Percentiles rank a stretch among this genome's conserved stretches.
Conservation (phyloP, 257 asterid genomes). For the Rhazya stricta region DNA sequence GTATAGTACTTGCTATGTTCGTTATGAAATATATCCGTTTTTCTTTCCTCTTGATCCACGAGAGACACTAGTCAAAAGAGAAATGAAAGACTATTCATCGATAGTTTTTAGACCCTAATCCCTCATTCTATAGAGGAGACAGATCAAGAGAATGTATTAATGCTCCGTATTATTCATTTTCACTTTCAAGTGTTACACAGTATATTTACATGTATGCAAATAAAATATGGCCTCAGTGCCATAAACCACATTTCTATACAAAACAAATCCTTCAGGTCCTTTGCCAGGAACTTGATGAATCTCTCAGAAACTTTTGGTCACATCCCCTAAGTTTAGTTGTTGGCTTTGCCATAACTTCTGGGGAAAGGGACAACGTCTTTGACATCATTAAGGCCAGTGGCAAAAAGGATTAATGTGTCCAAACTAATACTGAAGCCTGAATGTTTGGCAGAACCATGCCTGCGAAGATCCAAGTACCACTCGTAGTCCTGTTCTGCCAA, state of each 20-base stretch:
- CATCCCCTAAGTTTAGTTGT: slow-evolving; percentile 29
- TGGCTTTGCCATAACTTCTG: slow-evolving; percentile 57
- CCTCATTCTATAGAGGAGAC: neutral
- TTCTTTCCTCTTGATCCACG: slow-evolving; percentile 51
- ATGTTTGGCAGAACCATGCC: slow-evolving; percentile 57
- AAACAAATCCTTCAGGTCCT: neutral
- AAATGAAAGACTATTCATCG: neutral
- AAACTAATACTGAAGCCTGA: slow-evolving; percentile 63
- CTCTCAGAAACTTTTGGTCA: neutral
- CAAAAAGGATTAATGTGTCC: slow-evolving; percentile 63
- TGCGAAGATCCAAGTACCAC: slow-evolving; percentile 83
- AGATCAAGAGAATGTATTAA: slow-evolving; percentile 2
- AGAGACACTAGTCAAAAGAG: slow-evolving; percentile 11
- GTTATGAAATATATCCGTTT: slow-evolving; percentile 75
- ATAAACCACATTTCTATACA: neutral
- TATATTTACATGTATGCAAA: neutral
- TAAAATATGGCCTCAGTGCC: neutral
- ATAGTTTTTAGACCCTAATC: slow-evolving; percentile 1
- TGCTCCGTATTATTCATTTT: slow-evolving; percentile 8
- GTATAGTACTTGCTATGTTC: slow-evolving; percentile 57
- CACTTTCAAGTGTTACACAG: neutral
- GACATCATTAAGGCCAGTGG: slow-evolving; percentile 80
- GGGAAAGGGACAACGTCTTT: slow-evolving; percentile 86
- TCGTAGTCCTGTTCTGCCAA: slow-evolving; percentile 55
- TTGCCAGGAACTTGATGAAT: neutral